A percentile compares a stretch with the other conserved stretches of the same genome.
Conservation (phyloP, 805 yeast genomes). For the Nakazawaea pomicola region DNA sequence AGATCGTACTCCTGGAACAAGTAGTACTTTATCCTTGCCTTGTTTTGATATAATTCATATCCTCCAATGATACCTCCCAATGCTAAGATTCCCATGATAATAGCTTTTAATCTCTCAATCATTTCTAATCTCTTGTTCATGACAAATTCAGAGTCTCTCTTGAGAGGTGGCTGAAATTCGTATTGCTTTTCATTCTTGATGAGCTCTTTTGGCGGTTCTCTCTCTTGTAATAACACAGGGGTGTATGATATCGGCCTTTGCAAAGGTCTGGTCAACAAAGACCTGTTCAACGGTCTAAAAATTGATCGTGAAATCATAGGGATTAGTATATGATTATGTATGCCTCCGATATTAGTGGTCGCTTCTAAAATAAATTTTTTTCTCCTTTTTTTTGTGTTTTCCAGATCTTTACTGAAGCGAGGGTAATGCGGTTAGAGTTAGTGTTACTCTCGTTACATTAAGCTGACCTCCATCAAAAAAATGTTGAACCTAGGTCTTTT, state of each 20-base stretch:
- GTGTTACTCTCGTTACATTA: too few relatives aligned
- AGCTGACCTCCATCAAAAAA: too few relatives aligned
- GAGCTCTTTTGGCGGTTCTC: background rate
- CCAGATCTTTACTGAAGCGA: too few relatives aligned
- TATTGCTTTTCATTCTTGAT: slow-evolving; percentile 4
- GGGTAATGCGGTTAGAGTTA: too few relatives aligned
- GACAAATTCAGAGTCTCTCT: slow-evolving; percentile 14
- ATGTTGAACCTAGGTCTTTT: too few relatives aligned
- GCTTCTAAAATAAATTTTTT: too few relatives aligned
- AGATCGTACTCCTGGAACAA: slow-evolving; percentile 29
- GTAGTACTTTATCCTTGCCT: slow-evolving; percentile 32
- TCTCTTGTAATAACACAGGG: background rate
- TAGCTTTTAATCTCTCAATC: slow-evolving; percentile 39
- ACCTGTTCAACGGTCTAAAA: background rate
- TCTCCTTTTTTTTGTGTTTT: too few relatives aligned
- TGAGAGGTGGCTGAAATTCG: background rate
- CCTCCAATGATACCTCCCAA: slow-evolving; percentile 34
- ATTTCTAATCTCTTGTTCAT: slow-evolving; percentile 31
- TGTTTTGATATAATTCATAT: slow-evolving; percentile 36
- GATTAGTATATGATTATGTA: background rate
- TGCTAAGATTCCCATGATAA: slow-evolving; percentile 35
- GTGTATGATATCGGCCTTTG: background rate
- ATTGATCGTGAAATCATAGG: background rate
- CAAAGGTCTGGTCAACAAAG: background rate
- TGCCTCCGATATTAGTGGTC: background rate